Evolutionary conservation across 495 filamentous ascomycete genomes (phyloP), one percentile per base, ranked within the genome.

Genomic region (Penicillium pulvis): DNA sequence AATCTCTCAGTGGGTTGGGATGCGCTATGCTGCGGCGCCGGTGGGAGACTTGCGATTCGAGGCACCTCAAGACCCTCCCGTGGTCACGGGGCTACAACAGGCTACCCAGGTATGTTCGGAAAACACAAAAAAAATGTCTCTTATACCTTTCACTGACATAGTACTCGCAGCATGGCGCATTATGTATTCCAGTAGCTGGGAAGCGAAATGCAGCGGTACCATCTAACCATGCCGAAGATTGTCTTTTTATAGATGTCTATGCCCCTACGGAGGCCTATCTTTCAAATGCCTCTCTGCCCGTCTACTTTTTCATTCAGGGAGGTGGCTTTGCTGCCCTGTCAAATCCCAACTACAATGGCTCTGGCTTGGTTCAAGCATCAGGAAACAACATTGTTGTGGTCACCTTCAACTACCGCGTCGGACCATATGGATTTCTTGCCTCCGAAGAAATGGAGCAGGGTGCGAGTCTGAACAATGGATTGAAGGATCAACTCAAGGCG

Each of bases 331-430:
- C 83, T 11, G 51, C 59, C 0, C 78, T 86, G 62, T 77, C 81
- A 45, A 90, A 89, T 65, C 72, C 83, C 1, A 87, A 91, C 69
- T 85, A 83, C 67, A 85, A 91, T 62, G 89, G 83, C 1, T 79
- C 75, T 3, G 77, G 79, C 20, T 75, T 92, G 6, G 79, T 92
- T 43, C 51, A 79, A 61, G 83, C 82, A 10, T 85, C 85, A 0
- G 79, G 75, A 7, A 71, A 77, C 51, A 78, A 81, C 41, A 85
- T 92, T 44, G 75, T 92, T 5, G 77, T 92, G 28, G 85, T 93
- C 14, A 88, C 82, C 56, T 87, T 92, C 74, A 92, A 92, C 66
- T 92, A 92, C 60, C 85, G 90, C 6, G 88, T 92, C 14, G 89
- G 90, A 0, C 77, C 87, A 0, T 89, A 83, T 70, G 90, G 90